A percentile compares a stretch with the other conserved stretches of the same genome.
These are phyloP conservation scores for Podaxis sp. DNA, from an alignment of 768 basidiomycete species.

Conservation along the genomic window DNA sequence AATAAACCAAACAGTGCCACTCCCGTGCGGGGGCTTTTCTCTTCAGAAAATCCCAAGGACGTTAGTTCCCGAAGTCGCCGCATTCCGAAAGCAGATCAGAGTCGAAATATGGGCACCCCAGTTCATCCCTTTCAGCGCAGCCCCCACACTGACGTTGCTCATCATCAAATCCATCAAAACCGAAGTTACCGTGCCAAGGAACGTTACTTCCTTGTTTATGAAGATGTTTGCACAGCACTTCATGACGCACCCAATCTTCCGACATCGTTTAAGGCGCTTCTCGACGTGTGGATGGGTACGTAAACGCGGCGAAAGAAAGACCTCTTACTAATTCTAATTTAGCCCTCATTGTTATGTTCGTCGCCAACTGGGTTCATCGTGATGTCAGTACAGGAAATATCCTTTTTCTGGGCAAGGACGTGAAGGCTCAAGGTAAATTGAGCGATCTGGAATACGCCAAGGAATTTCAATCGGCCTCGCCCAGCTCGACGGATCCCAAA, in stretches of 20 bases:
- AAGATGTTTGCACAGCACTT: conserved; percentile 2
- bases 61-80: not conserved
- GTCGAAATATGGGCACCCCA: not conserved
- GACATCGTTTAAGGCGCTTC: not conserved
- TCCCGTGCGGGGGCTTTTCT: not conserved
- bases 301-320: not conserved
- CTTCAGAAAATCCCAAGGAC: not conserved
- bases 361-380: conserved; percentile 14
- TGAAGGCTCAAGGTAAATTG: not conserved
- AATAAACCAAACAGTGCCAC: not conserved
- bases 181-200: not conserved
- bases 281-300: not conserved
- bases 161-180: no score
- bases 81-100: not conserved
- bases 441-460: not conserved
- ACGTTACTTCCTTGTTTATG: not conserved
- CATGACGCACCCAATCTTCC: not conserved
- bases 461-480: not conserved
- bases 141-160: not conserved
- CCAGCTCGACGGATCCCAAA: not conserved
- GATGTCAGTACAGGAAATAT: conserved; percentile 13
- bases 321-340: not conserved
- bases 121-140: not conserved
- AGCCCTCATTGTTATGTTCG: conserved; percentile 6
- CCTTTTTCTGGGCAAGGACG: not conserved